Conservation (phyloP, 2,329 filamentous ascomycete species). For the Clonostachys rhizophaga region DNA sequence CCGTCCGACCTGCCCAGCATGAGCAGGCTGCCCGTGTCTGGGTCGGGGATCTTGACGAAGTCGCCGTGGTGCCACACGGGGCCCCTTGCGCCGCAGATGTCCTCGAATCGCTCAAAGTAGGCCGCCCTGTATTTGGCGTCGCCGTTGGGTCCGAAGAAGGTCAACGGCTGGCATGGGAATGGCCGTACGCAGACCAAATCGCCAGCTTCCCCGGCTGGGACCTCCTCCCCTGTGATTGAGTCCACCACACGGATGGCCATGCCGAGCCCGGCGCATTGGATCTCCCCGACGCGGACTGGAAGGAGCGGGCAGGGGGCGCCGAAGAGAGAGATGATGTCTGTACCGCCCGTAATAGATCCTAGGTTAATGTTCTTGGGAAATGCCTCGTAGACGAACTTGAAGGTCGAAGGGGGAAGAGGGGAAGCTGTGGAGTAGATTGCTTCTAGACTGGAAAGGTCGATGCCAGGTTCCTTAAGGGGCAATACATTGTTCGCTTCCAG, state of each 20-base stretch:
- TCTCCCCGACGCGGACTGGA: conserved; percentile 68
- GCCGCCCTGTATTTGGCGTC: conserved; percentile 73
- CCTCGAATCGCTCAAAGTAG: conserved; percentile 82
- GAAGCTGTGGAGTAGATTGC: conserved; percentile 95
- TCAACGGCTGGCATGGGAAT: conserved; percentile 87
- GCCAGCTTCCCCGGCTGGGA: conserved; percentile 57
- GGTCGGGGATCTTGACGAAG: conserved; percentile 68
- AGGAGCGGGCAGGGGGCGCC: conserved; percentile 76
- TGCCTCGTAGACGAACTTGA: conserved; percentile 79
- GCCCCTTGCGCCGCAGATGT: conserved; percentile 26
- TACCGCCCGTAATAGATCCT: conserved; percentile 90
- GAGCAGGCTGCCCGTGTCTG: conserved; percentile 68
- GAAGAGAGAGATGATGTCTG: conserved; percentile 94
- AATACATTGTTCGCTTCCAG: conserved; percentile 72
- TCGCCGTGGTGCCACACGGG: conserved; percentile 90
- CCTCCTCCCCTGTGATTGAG: conserved; percentile 47
- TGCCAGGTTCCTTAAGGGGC: conserved; percentile 46
- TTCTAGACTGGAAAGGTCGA: conserved; percentile 61
- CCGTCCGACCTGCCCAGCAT: conserved; percentile 95
- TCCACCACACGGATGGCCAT: conserved; percentile 69
- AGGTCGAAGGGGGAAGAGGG: conserved; percentile 87
- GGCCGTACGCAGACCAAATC: conserved; percentile 83
- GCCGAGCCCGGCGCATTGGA: conserved; percentile 72
- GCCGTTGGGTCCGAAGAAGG: conserved; percentile 69
- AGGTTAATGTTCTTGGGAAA: conserved; percentile 81